Evolutionary conservation across 345 rosid genomes (phyloP), one percentile per base, ranked within the genome.

Genomic region (Balakata baccata): DNA sequence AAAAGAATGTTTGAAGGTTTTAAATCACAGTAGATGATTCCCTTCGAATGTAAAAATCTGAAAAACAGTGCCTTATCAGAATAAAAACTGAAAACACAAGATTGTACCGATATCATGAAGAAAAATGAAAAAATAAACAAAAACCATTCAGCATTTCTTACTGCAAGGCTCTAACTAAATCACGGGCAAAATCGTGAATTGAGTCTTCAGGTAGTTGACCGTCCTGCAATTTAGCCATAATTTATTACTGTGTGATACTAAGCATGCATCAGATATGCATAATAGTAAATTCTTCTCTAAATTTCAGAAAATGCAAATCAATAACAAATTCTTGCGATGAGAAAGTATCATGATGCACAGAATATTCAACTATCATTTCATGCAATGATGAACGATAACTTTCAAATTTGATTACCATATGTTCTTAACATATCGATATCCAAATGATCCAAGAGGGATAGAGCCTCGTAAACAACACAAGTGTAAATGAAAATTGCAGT

Each of bases 1-100:
- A 95, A 79, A 70, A 93, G 90, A 71, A 95, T 88, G 78, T 95
- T 95, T 75, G 99, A 95, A 66, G 99, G 99, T 80, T 95, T 95
- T 75, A 95, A 73, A 82, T 95, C 99, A 77, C 99, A 86, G 74
- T 95, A 95, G 67, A 91, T 89, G 70, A 91, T 87, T 71, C 97
- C 98, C 82, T 91, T 89, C 54, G 97, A 92, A 81, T 95, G 99
- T 74, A 95, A 81, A 52, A 67, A 93, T 79, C 98, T 95, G 80
- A 74, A 1, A 79, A 78, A 39, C 38, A 54, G 37, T 49, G 70
- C 18, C 69, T n/a, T 50, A 41, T 46, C 53, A 70, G n/a, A 64
- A 70, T 41, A 67, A 49, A 47, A 60, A 64, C 54, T 29, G 57
- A 79, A 65, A n/a, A 52, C 20, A 68, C 12, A 65, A 68, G 3